Evolutionary conservation across 371 early-diverging fungal genomes (phyloP).

Genomic region (Syncephalis plumigaleata): DNA sequence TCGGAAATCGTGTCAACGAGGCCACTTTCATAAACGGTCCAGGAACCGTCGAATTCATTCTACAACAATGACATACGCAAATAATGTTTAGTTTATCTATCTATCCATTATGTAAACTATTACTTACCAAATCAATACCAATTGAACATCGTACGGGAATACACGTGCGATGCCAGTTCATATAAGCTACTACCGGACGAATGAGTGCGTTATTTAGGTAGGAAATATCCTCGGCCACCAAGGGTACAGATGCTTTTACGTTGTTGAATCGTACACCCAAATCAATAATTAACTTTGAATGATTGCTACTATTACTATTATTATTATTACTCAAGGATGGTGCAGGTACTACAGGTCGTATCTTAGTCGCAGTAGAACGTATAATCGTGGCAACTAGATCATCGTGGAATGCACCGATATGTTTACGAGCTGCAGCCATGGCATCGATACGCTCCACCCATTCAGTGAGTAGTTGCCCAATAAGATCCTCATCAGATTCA

Average conservation of each 20-base stretch:
- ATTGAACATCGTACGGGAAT: slow-evolving; percentile 67
- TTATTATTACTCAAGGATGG: too few species aligned
- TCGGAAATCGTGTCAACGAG: slow-evolving; percentile 58
- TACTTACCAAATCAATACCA: slow-evolving; percentile 46
- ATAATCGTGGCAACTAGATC: too few species aligned
- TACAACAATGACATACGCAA: slow-evolving; percentile 7
- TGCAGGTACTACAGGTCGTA: too few species aligned
- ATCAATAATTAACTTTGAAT: slow-evolving; percentile 16
- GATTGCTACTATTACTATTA: too few species aligned
- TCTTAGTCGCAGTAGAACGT: too few species aligned
- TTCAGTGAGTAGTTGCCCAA: slow-evolving; percentile 53
- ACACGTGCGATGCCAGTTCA: slow-evolving; percentile 77
- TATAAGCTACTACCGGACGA: slow-evolving; percentile 85
- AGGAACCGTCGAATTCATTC: slow-evolving; percentile 82
- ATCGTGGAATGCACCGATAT: too few species aligned
- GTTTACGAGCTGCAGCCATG: slow-evolving; percentile 2
- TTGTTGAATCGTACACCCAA: slow-evolving; percentile 74
- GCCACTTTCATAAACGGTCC: slow-evolving; percentile 76
- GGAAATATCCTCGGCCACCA: slow-evolving; percentile 43
- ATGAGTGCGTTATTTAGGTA: slow-evolving; percentile 74
- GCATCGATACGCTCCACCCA: slow-evolving; percentile 22
- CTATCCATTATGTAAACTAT: background rate
- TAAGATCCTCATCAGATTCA: slow-evolving; percentile 32
- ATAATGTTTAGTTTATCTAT: too few species aligned
- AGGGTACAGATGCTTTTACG: slow-evolving; percentile 75